Conservation (phyloP, 2,329 filamentous ascomycete species). For the Aspergillus pseudoviridinutans region DNA sequence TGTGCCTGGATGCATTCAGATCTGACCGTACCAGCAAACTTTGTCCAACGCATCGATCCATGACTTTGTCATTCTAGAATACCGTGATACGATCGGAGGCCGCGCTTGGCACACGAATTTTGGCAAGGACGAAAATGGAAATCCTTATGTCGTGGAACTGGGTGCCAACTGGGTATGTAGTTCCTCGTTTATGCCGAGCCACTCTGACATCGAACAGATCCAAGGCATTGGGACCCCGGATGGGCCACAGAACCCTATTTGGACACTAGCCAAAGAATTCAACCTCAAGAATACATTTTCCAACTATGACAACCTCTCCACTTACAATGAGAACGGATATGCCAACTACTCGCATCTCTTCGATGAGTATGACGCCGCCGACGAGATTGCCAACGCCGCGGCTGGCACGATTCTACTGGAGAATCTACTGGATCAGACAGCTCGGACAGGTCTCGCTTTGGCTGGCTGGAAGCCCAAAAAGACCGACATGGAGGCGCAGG, state of each 20-base stretch:
- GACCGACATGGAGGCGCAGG: constrained; percentile 51
- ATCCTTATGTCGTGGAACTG: constrained; percentile 57
- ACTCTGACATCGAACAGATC: constrained; percentile 23
- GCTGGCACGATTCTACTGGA: constrained; percentile 55
- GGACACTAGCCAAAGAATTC: constrained; percentile 57
- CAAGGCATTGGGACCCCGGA: constrained; percentile 39
- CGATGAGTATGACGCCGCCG: constrained; percentile 48
- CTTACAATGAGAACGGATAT: constrained; percentile 56
- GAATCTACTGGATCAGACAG: constrained; percentile 59
- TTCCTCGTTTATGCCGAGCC: neutral
- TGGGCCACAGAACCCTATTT: constrained; percentile 53
- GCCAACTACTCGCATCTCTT: constrained; percentile 50
- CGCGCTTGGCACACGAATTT: constrained; percentile 56
- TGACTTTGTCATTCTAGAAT: constrained; percentile 64
- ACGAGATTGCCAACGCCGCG: constrained; percentile 44
- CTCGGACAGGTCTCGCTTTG: constrained; percentile 53
- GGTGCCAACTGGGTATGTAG: constrained; percentile 61
- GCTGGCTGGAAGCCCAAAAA: constrained; percentile 59
- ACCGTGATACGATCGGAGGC: constrained; percentile 60
- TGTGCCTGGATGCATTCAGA: neutral
- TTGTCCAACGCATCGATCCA: constrained; percentile 56
- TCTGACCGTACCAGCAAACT: constrained; percentile 45
- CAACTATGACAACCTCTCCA: constrained; percentile 55
- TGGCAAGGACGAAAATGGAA: constrained; percentile 49
- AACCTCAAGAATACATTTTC: constrained; percentile 55